These are phyloP conservation scores for Mycosphaerella arachidis DNA, from an alignment of 2,329 filamentous ascomycete species.

Conservation along the genomic window DNA sequence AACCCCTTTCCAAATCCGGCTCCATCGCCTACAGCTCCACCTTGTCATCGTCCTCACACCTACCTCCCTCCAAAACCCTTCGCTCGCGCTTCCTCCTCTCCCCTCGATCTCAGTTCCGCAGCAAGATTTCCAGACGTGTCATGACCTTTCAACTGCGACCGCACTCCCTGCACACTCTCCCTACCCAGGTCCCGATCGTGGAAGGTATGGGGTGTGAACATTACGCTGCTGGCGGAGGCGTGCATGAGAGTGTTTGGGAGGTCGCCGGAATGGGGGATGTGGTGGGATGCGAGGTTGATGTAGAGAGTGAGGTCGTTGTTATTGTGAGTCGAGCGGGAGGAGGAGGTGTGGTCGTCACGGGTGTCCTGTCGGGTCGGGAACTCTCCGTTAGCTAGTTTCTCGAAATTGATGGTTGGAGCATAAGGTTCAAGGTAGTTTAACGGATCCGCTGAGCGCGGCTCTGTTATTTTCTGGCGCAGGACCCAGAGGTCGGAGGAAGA, in stretches of 20 bases:
- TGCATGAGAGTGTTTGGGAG: slow-evolving; percentile 33
- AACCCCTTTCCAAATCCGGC: slow-evolving; percentile 24
- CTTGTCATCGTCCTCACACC: slow-evolving; percentile 20
- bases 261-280: slow-evolving; percentile 37
- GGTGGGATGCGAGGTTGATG: slow-evolving; percentile 52
- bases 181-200: slow-evolving; percentile 28
- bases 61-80: slow-evolving; percentile 31
- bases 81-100: slow-evolving; percentile 15
- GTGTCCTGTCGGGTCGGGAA: slow-evolving; percentile 37
- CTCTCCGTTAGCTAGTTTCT: slow-evolving; percentile 48
- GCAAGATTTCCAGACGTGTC: slow-evolving; percentile 24
- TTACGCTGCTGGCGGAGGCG: slow-evolving; percentile 26
- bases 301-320: slow-evolving; percentile 41
- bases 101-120: slow-evolving; percentile 13
- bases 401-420: slow-evolving; percentile 51
- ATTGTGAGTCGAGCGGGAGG: slow-evolving; percentile 10
- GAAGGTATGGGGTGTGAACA: slow-evolving; percentile 34
- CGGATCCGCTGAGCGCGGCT: slow-evolving; percentile 45
- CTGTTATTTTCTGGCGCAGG: slow-evolving; percentile 50
- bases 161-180: slow-evolving; percentile 28
- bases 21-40: slow-evolving; percentile 26
- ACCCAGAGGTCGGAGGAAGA: slow-evolving; percentile 51
- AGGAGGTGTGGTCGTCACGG: too few species aligned
- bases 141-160: slow-evolving; percentile 27
- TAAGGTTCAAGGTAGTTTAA: slow-evolving; percentile 44